Conservation (phyloP, 2,329 filamentous ascomycete genomes). For the Penicillium oxalicum region DNA sequence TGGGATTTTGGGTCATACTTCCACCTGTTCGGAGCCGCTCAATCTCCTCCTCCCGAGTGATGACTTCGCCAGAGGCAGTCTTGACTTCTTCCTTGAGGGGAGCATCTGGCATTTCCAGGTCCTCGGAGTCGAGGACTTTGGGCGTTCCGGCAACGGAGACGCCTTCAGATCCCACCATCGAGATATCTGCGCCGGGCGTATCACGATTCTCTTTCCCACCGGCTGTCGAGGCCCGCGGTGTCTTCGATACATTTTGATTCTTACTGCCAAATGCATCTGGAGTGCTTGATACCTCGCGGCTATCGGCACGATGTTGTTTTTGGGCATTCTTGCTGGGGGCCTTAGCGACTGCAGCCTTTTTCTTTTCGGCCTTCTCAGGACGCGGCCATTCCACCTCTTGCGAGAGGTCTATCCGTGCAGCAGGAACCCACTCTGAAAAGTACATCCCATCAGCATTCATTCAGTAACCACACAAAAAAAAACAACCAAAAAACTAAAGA, state of each 20-base stretch:
- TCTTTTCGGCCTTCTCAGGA: slow-evolving; percentile 82
- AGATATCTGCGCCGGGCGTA: slow-evolving; percentile 27
- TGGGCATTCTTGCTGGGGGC: slow-evolving; percentile 53
- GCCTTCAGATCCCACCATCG: slow-evolving; percentile 30
- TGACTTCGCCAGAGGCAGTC: slow-evolving; percentile 32
- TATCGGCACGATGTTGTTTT: slow-evolving; percentile 46
- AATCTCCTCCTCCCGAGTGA: slow-evolving; percentile 78
- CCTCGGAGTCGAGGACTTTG: slow-evolving; percentile 30
- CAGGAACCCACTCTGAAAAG: slow-evolving; percentile 86
- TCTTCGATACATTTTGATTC: slow-evolving; percentile 43
- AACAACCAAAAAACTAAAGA: too few relatives aligned
- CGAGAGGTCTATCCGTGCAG: slow-evolving; percentile 73
- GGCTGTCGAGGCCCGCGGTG: slow-evolving; percentile 48
- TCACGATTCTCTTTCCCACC: slow-evolving; percentile 56
- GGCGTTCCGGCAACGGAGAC: slow-evolving; percentile 37
- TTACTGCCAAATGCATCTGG: slow-evolving; percentile 47
- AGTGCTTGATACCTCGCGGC: slow-evolving; percentile 53
- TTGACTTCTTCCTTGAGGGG: slow-evolving; percentile 34
- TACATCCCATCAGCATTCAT: slow-evolving; percentile 52
- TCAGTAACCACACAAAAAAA: too few relatives aligned
- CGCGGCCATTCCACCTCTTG: slow-evolving; percentile 95
- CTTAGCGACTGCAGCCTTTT: slow-evolving; percentile 55
- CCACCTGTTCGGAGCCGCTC: slow-evolving; percentile 91
- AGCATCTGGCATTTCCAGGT: slow-evolving; percentile 42
- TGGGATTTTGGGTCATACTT: slow-evolving; percentile 98